Percentiles rank a stretch among this genome's conserved stretches.
Conservation (phyloP, 441 rosid species). For the Populus hybrid region DNA sequence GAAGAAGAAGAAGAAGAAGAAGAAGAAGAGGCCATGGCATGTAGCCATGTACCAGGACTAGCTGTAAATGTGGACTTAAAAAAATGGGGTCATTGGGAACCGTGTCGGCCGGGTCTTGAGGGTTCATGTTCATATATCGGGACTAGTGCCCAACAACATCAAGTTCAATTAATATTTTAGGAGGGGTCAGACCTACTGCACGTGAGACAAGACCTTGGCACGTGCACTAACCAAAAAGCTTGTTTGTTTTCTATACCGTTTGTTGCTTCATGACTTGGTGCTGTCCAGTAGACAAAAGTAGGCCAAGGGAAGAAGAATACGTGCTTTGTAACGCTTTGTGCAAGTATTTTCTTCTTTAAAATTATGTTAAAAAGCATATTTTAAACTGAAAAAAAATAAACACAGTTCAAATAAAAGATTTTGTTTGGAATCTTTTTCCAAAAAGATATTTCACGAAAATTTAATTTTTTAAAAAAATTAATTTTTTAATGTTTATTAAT, state of each 20-base stretch:
- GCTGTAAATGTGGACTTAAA: slow-evolving; percentile 7
- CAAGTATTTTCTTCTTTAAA: no score
- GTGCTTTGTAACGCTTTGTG: no score
- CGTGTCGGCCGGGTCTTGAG: slow-evolving; percentile 49
- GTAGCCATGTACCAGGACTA: neutral
- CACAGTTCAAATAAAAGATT: no score
- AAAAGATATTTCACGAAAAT: no score
- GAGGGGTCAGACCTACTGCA: slow-evolving; percentile 15
- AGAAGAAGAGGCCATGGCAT: neutral
- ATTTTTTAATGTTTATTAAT: no score
- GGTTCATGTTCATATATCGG: slow-evolving; percentile 26
- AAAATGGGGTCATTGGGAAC: slow-evolving; percentile 23
- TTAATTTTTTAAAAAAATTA: no score
- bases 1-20: neutral
- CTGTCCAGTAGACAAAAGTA: neutral
- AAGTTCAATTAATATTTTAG: neutral
- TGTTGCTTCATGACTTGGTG: neutral
- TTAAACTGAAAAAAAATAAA: no score
- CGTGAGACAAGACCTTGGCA: slow-evolving; percentile 34
- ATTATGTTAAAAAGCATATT: no score
- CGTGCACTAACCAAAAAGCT: slow-evolving; percentile 21
- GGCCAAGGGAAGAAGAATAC: neutral
- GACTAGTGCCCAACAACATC: slow-evolving; percentile 27
- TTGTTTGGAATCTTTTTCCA: no score
- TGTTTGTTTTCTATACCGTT: neutral